Evolutionary conservation across 441 rosid genomes (phyloP).

Genomic region (Bocquillonia castaneifolia): DNA sequence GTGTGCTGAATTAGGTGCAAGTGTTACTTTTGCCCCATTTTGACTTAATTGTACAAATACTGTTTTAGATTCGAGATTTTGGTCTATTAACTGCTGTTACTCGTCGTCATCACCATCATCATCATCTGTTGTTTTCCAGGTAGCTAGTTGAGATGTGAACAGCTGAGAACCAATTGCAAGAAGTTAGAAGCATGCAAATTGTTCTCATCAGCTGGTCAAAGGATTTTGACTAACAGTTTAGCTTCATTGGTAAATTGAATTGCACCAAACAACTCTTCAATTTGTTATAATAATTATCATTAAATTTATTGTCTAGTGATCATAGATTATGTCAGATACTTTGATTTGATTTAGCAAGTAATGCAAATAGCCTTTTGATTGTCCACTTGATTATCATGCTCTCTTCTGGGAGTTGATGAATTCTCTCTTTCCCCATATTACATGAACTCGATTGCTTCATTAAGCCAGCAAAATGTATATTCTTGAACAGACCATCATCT

Average conservation of each 20-base stretch:
- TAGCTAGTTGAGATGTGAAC: slow-evolving; percentile 3
- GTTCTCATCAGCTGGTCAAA: not conserved
- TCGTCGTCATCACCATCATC: not conserved
- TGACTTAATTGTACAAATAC: not conserved
- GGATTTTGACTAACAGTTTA: not conserved
- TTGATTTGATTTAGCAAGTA: not conserved
- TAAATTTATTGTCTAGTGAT: not conserved
- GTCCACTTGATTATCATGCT: not conserved
- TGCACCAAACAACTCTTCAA: not conserved
- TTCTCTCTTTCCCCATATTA: not conserved
- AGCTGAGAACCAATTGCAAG: not conserved
- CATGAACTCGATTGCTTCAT: no score
- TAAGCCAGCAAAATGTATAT: no score
- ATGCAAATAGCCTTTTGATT: not conserved
- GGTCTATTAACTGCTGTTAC: not conserved
- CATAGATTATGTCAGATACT: not conserved
- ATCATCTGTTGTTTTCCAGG: slow-evolving; percentile 1
- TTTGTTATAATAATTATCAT: not conserved
- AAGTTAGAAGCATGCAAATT: not conserved
- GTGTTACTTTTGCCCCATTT: not conserved
- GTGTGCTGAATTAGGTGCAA: not conserved
- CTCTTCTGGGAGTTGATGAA: not conserved
- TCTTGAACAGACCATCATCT: no score
- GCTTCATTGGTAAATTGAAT: not conserved
- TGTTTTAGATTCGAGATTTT: not conserved